Percentiles rank a stretch among this genome's conserved stretches.
These are phyloP conservation scores for Plectosphaerella sp. DNA, from an alignment of 2,329 filamentous ascomycete genomes.

Conservation along the genomic window DNA sequence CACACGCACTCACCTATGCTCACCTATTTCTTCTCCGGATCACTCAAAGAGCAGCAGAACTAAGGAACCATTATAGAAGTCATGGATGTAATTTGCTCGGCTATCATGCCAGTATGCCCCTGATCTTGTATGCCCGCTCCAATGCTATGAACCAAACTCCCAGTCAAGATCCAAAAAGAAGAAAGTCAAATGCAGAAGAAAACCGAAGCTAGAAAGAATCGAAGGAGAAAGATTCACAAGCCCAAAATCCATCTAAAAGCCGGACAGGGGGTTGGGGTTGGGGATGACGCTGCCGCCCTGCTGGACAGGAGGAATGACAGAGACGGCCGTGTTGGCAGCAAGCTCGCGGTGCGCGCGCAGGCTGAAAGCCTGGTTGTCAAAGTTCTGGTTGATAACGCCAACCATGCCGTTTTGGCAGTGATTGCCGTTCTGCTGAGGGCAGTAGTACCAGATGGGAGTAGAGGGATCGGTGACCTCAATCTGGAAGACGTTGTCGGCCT, in stretches of 20 bases:
- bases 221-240: background rate
- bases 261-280: conserved; percentile 36
- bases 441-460: conserved; percentile 36
- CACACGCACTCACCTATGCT: no score
- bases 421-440: conserved; percentile 27
- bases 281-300: conserved; percentile 31
- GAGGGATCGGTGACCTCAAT: conserved; percentile 32
- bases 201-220: background rate
- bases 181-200: background rate
- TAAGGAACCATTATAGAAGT: background rate
- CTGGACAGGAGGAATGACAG: conserved; percentile 23
- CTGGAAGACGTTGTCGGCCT: conserved; percentile 38
- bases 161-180: no score
- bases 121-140: no score
- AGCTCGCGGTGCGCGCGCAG: conserved; percentile 29
- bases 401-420: conserved; percentile 48
- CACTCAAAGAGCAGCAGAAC: no score
- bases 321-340: conserved; percentile 24
- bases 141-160: no score
- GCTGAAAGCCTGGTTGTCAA: conserved; percentile 29
- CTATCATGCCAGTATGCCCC: no score
- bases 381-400: conserved; percentile 44
- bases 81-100: no score
- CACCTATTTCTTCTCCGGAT: no score
- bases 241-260: conserved; percentile 17